These are phyloP conservation scores for Galerina sulciceps DNA, from an alignment of 768 basidiomycete species.

Conservation along the genomic window DNA sequence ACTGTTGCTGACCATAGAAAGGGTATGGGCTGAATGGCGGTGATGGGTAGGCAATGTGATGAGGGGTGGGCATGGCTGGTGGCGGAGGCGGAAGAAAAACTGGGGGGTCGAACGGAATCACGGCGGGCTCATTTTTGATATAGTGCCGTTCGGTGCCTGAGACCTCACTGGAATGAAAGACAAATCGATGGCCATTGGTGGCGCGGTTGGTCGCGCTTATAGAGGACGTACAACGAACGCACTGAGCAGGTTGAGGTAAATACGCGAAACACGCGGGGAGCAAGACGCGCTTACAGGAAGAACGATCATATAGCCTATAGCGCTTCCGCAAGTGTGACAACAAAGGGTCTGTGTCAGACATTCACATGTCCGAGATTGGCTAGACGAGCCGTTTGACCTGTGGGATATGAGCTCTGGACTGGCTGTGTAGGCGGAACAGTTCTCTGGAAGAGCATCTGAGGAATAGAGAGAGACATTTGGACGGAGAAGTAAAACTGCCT, in stretches of 20 bases:
- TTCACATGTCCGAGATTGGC: conserved; percentile 69
- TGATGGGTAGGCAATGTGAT: conserved; percentile 18
- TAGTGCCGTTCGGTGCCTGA: conserved; percentile 66
- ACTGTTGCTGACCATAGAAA: conserved; percentile 15
- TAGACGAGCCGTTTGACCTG: conserved; percentile 30
- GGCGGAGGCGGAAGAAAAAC: conserved; percentile 19
- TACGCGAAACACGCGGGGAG: neutral
- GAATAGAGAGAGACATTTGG: conserved; percentile 84
- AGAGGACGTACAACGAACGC: conserved; percentile 74
- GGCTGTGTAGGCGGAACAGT: conserved; percentile 70
- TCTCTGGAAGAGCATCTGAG: conserved; percentile 77
- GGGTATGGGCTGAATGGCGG: conserved; percentile 17
- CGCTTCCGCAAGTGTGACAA: conserved; percentile 77
- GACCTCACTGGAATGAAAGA: conserved; percentile 81
- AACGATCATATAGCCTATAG: conserved; percentile 83
- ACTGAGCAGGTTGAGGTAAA: conserved; percentile 38
- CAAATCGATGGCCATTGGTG: conserved; percentile 86
- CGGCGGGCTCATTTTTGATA: conserved; percentile 64
- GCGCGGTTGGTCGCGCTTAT: conserved; percentile 68
- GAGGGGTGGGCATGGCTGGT: conserved; percentile 11
- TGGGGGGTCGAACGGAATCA: conserved; percentile 47
- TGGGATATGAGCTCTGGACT: conserved; percentile 45
- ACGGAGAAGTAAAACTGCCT: conserved; percentile 85
- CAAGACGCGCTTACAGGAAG: conserved; percentile 48
- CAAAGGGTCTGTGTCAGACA: conserved; percentile 83